These are phyloP conservation scores for Umbelopsis sp. DNA, from an alignment of 192 early-diverging fungal genomes.

Conservation along the genomic window DNA sequence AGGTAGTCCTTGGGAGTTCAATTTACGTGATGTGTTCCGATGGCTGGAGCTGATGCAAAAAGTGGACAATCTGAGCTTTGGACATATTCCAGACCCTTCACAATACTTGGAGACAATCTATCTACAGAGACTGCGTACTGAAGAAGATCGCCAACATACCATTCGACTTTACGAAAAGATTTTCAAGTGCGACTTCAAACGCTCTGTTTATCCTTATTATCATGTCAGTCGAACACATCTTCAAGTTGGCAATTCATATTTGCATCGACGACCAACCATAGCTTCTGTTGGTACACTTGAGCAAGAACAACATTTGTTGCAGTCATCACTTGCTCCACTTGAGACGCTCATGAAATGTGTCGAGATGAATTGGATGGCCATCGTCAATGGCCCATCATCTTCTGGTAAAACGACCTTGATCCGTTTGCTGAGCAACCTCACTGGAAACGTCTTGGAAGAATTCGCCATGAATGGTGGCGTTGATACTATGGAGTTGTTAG, in stretches of 20 bases:
- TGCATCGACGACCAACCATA: slow-evolving; percentile 47
- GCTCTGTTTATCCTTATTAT: slow-evolving; percentile 47
- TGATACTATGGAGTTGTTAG: slow-evolving; percentile 93
- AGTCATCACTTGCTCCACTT: slow-evolving; percentile 63
- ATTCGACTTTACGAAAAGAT: slow-evolving; percentile 56
- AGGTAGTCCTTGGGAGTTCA: slow-evolving; percentile 98
- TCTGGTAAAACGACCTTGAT: slow-evolving; percentile 91
- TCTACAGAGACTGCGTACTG: slow-evolving; percentile 86
- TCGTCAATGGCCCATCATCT: slow-evolving; percentile 82
- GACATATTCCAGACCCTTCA: slow-evolving; percentile 54
- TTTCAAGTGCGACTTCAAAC: slow-evolving; percentile 49
- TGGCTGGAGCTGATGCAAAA: slow-evolving; percentile 86
- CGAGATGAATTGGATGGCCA: slow-evolving; percentile 89
- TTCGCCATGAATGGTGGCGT: slow-evolving; percentile 95
- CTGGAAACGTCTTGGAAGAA: slow-evolving; percentile 86
- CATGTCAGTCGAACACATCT: slow-evolving; percentile 53
- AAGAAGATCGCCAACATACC: slow-evolving; percentile 69
- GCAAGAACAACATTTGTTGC: slow-evolving; percentile 65
- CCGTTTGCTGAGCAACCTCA: slow-evolving; percentile 77
- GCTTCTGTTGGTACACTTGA: slow-evolving; percentile 38
- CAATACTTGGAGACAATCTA: slow-evolving; percentile 85
- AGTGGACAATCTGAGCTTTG: slow-evolving; percentile 31
- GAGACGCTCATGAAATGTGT: slow-evolving; percentile 87
- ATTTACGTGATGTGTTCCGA: slow-evolving; percentile 94
- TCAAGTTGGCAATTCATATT: slow-evolving; percentile 65